Evolutionary conservation across 805 yeast species (phyloP).

Genomic region (Candida loeiensis): DNA sequence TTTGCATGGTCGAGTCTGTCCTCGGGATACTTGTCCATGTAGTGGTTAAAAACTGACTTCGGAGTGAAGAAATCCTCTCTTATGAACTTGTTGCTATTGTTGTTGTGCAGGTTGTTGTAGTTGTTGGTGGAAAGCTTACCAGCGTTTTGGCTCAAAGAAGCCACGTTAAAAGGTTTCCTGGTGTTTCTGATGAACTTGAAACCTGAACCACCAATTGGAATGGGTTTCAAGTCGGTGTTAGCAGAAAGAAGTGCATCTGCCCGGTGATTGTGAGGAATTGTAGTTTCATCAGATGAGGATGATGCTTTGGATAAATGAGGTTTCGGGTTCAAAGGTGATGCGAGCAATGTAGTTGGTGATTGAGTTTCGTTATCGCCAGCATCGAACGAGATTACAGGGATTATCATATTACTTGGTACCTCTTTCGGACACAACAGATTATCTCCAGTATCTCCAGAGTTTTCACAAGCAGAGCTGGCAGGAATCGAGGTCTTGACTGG

Average conservation of each 20-base stretch:
- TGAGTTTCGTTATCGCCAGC: not conserved
- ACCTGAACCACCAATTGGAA: conserved; percentile 33
- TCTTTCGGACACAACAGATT: too few species aligned
- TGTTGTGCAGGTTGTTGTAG: conserved; percentile 6
- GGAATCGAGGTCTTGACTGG: not conserved
- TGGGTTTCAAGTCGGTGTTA: conserved; percentile 36
- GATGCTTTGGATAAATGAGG: conserved; percentile 3
- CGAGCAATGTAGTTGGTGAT: conserved; percentile 8
- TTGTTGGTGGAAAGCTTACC: conserved; percentile 6
- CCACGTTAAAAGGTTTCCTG: conserved; percentile 62
- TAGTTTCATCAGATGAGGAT: conserved; percentile 7
- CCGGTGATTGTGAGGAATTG: conserved; percentile 35
- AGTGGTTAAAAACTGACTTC: conserved; percentile 65
- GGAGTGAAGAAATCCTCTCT: conserved; percentile 79
- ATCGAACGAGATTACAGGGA: not conserved
- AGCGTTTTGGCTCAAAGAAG: conserved; percentile 46
- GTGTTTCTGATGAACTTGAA: conserved; percentile 36
- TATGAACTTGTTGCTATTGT: conserved; percentile 36
- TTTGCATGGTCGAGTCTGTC: conserved; percentile 22
- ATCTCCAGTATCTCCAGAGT: not conserved
- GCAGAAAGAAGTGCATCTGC: conserved; percentile 43
- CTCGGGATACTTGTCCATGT: conserved; percentile 62
- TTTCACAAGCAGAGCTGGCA: conserved; percentile 7
- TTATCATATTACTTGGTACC: too few species aligned
- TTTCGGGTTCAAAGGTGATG: conserved; percentile 9